Conservation (phyloP, 345 rosid species). For the Citrus hindsii region DNA sequence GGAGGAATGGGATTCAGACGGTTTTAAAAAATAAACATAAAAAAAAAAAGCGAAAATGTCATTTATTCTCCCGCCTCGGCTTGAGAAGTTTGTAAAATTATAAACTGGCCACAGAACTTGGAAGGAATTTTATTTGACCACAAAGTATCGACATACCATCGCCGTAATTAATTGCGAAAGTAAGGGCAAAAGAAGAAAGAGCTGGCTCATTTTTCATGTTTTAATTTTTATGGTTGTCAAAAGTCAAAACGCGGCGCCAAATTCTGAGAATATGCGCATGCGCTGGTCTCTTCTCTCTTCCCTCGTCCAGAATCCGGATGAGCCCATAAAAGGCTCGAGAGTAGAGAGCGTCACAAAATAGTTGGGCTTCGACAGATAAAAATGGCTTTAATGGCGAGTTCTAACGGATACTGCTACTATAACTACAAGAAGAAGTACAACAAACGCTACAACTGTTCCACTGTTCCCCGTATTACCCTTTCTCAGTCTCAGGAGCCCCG, state of each 20-base stretch:
- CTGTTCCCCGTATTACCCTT: slow-evolving; percentile 20
- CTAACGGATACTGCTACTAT: slow-evolving; percentile 22
- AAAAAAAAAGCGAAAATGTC: not conserved
- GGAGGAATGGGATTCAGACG: not conserved
- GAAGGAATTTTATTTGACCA: not conserved
- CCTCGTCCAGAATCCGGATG: not conserved
- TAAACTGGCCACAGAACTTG: not conserved
- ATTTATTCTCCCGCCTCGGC: slow-evolving; percentile 22
- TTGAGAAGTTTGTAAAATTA: not conserved
- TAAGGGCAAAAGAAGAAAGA: not conserved
- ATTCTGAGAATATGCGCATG: not conserved
- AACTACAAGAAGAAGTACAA: slow-evolving; percentile 9
- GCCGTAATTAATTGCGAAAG: not conserved
- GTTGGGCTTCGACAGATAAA: not conserved
- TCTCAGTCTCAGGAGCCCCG: slow-evolving; percentile 34
- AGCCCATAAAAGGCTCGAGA: not conserved
- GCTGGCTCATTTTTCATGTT: not conserved
- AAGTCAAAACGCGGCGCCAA: not conserved
- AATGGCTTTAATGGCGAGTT: slow-evolving; percentile 62
- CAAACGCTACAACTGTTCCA: not conserved
- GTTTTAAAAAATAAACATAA: not conserved
- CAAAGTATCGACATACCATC: not conserved
- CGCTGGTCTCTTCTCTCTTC: not conserved
- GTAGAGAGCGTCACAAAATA: not conserved
- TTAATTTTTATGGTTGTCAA: not conserved